These are phyloP conservation scores for Metschnikowia henanensis DNA, from an alignment of 805 yeast species.

Conservation along the genomic window DNA sequence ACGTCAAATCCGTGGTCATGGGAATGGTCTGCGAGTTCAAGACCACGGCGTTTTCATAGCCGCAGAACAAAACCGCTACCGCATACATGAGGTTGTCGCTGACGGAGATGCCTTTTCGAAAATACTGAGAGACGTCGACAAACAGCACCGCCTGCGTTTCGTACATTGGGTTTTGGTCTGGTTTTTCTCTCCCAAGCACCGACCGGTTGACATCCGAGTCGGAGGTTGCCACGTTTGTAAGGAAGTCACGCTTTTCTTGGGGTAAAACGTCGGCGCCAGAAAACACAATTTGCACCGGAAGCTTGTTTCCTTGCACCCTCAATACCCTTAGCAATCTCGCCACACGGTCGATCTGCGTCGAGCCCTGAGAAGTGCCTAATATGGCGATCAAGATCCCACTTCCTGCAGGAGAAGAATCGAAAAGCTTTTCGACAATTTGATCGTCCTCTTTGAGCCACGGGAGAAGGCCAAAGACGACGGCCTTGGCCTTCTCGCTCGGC, in stretches of 20 bases:
- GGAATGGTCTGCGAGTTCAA: constrained; percentile 11
- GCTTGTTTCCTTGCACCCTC: constrained; percentile 24
- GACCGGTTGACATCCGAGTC: not conserved
- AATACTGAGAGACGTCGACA: constrained; percentile 23
- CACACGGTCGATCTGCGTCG: constrained; percentile 19
- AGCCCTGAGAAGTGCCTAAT: constrained; percentile 7
- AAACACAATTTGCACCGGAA: constrained; percentile 32
- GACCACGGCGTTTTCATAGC: constrained; percentile 7
- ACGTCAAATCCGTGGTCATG: constrained; percentile 1
- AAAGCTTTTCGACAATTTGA: not conserved
- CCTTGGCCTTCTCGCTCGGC: not conserved
- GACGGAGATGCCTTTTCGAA: not conserved
- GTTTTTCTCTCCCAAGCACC: not conserved
- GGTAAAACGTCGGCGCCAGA: constrained; percentile 15
- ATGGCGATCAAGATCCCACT: constrained; percentile 36
- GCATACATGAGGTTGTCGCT: constrained; percentile 3
- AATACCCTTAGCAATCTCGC: constrained; percentile 25
- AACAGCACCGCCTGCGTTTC: constrained; percentile 28
- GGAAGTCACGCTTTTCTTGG: not conserved
- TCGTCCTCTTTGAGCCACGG: constrained; percentile 9
- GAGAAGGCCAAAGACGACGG: not conserved
- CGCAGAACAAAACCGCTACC: constrained; percentile 4
- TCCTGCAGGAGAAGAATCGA: constrained; percentile 20
- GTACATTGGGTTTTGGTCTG: not conserved
- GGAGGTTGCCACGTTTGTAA: constrained; percentile 9